A percentile compares a stretch with the other conserved stretches of the same genome.
phyloP scores from a whole-genome alignment of 495 filamentous ascomycete genomes.

The Xylaria nigripes region DNA sequence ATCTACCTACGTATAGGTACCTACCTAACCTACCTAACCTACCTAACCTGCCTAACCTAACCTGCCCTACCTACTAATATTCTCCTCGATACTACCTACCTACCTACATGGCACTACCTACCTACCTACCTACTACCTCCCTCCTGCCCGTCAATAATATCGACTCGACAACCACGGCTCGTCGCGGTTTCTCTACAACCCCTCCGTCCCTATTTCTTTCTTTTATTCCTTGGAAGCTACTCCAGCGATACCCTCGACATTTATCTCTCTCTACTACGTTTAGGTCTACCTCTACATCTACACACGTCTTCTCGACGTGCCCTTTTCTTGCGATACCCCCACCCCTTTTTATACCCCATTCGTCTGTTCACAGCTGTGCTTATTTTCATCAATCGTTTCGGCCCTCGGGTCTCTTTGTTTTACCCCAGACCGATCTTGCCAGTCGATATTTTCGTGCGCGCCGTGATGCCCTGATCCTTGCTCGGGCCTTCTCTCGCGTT shows the following conservation, averaged over 20 bases:
- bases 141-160: neutral
- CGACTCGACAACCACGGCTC: conserved; percentile 12
- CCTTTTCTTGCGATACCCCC: conserved; percentile 24
- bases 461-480: conserved; percentile 13
- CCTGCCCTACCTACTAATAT: too few species aligned
- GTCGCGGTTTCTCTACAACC: conserved; percentile 8
- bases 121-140: conserved; percentile 7
- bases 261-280: too few species aligned
- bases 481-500: neutral
- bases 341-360: conserved; percentile 25
- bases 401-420: conserved; percentile 21
- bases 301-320: conserved; percentile 9
- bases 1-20: neutral
- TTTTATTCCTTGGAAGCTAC: conserved; percentile 6
- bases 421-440: conserved; percentile 12
- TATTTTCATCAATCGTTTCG: conserved; percentile 23
- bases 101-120: conserved; percentile 1
- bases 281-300: too few species aligned
- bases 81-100: neutral
- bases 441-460: conserved; percentile 16
- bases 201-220: neutral
- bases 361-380: conserved; percentile 27
- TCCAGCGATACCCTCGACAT: neutral
- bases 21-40: too few species aligned
- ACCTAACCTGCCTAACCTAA: too few species aligned